Evolutionary conservation across 2,329 filamentous ascomycete species (phyloP), one percentile per base, ranked within the genome.

Genomic region (Torrubiella hemipterigena): DNA sequence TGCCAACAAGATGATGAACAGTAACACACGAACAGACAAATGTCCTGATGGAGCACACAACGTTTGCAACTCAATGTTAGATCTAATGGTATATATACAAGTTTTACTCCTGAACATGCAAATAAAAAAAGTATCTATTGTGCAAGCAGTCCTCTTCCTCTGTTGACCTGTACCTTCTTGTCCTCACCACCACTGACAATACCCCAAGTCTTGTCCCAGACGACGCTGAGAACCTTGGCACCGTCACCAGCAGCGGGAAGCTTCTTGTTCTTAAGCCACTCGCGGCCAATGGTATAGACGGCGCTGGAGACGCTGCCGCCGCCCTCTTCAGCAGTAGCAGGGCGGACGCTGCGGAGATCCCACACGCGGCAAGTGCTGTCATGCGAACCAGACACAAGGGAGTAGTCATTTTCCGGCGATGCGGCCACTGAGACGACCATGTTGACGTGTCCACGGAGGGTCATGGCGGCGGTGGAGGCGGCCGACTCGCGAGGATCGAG

Each of bases 131-230:
- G n/a, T n/a, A 29, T 40, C 42, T 52, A 60, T 48, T 50, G 47
- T 20, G 51, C 47, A 27, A 70, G 48, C 26, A 73, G 42, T 35
- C 63, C 69, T 39, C 70, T 66, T 13, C 75, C 77, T 42, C 71
- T 69, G 56, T 98, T 95, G 38, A 98, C 76, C 64, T 98, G 91
- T 46, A 98, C 77, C 61, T 74, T 77, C 63, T 91, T 94, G 51
- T 98, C 91, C 67, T 96, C 87, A 12, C 89, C 86, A 26, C 67
- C 86, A 48, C 83, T 93, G 27, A 95, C 81, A 51, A 98, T 89
- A 2, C 91, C 93, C 49, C 93, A 75, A 6, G 76, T 72, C 51
- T 68, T 65, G 55, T 95, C 83, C 91, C 91, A 98, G 36, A 67
- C 71, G 5, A 96, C 82, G 20, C 75, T 73, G 54, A 96, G 84